phyloP scores from a whole-genome alignment of 305 asterid genomes.

The Fraxinus velutina region DNA sequence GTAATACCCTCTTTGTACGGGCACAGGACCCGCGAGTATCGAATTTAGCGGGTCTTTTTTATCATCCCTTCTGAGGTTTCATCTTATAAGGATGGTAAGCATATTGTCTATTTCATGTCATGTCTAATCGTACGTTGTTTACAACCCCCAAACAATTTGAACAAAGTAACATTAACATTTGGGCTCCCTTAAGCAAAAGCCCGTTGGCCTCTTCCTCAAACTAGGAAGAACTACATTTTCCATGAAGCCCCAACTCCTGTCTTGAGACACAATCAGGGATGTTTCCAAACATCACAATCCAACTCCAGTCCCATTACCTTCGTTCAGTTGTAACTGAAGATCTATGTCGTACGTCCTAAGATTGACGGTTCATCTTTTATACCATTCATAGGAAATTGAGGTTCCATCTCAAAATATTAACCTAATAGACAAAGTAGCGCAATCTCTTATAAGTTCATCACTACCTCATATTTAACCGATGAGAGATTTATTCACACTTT shows the following conservation, averaged over 20 bases:
- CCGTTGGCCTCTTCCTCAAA: neutral
- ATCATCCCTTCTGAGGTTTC: neutral
- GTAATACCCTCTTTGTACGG: too few species aligned
- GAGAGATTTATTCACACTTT: neutral
- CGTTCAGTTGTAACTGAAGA: too few species aligned
- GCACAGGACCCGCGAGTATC: too few species aligned
- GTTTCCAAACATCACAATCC: neutral
- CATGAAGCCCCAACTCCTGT: neutral
- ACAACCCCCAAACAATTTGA: neutral
- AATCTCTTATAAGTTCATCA: neutral
- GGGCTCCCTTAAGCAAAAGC: neutral
- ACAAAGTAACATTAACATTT: neutral
- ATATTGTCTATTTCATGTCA: neutral
- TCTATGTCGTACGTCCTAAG: neutral
- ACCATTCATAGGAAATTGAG: neutral
- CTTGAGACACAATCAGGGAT: neutral
- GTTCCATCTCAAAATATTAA: neutral
- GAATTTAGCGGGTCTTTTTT: too few species aligned
- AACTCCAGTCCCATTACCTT: neutral
- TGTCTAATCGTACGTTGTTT: neutral
- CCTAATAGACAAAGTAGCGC: neutral
- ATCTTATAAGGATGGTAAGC: neutral
- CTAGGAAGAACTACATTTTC: too few species aligned
- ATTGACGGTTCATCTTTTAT: neutral
- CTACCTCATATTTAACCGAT: too few species aligned